Percentiles rank a stretch among this genome's conserved stretches.
Evolutionary conservation across 352 stramenopile genomes (phyloP).

Genomic region (Pythium volutum): DNA sequence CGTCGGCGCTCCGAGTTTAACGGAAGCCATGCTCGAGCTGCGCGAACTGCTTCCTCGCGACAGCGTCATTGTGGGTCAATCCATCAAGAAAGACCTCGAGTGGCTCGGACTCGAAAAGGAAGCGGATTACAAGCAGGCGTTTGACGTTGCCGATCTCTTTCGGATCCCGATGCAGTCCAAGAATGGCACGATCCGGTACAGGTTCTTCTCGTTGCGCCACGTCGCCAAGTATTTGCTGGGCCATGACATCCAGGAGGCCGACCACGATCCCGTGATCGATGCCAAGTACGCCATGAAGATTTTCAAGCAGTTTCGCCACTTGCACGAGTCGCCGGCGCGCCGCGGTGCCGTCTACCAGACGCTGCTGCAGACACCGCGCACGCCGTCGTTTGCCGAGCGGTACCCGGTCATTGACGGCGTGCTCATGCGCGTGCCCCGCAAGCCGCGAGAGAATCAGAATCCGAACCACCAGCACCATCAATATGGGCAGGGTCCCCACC

Average conservation of each 20-base stretch:
- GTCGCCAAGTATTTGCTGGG: slow-evolving; percentile 81
- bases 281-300: slow-evolving; percentile 89
- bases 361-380: slow-evolving; percentile 75
- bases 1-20: slow-evolving; percentile 56
- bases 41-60: slow-evolving; percentile 70
- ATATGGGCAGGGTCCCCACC: not conserved
- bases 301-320: slow-evolving; percentile 81
- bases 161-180: slow-evolving; percentile 69
- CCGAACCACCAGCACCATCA: not conserved
- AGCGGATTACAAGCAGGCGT: slow-evolving; percentile 83
- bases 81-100: slow-evolving; percentile 91
- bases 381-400: slow-evolving; percentile 77
- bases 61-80: slow-evolving; percentile 90
- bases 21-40: slow-evolving; percentile 75
- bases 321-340: slow-evolving; percentile 73
- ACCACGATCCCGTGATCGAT: slow-evolving; percentile 85
- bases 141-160: slow-evolving; percentile 85
- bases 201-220: slow-evolving; percentile 83
- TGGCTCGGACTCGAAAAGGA: slow-evolving; percentile 86
- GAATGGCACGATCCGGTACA: slow-evolving; percentile 75
- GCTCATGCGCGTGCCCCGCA: slow-evolving; percentile 65
- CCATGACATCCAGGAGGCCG: slow-evolving; percentile 77
- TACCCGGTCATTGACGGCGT: slow-evolving; percentile 85
- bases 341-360: slow-evolving; percentile 81
- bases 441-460: slow-evolving; percentile 26